These are phyloP conservation scores for Theobroma cacao DNA, from an alignment of 345 rosid genomes.

Conservation along the genomic window DNA sequence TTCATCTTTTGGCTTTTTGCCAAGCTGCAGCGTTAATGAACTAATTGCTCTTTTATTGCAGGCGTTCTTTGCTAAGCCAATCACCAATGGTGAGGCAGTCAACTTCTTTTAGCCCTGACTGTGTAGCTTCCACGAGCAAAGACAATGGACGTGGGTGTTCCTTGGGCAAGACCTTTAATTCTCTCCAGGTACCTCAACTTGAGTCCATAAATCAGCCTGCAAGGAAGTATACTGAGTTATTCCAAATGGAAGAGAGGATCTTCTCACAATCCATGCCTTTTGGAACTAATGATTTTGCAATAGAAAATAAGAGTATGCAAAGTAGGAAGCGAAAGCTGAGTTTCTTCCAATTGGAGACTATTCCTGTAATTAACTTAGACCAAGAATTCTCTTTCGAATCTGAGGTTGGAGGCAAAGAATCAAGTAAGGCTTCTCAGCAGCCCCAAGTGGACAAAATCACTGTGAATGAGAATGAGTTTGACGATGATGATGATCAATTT, in stretches of 20 bases:
- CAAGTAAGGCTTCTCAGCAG: slow-evolving; percentile 19
- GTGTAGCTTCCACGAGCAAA: slow-evolving; percentile 28
- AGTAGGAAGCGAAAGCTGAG: slow-evolving; percentile 55
- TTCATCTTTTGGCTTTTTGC: background rate
- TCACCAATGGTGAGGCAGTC: slow-evolving; percentile 59
- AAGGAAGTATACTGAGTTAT: slow-evolving; percentile 20
- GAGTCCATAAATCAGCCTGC: slow-evolving; percentile 24
- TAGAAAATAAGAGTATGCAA: slow-evolving; percentile 32
- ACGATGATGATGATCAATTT: slow-evolving; percentile 63
- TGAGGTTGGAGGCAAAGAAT: slow-evolving; percentile 23
- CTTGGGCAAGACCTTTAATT: slow-evolving; percentile 35
- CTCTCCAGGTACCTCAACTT: slow-evolving; percentile 37
- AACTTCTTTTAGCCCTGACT: slow-evolving; percentile 34
- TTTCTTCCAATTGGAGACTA: slow-evolving; percentile 34
- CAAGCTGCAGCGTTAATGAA: background rate
- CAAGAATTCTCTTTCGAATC: slow-evolving; percentile 34
- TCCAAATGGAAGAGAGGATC: slow-evolving; percentile 29
- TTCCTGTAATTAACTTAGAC: slow-evolving; percentile 59
- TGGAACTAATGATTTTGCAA: slow-evolving; percentile 8
- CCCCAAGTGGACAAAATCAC: slow-evolving; percentile 14
- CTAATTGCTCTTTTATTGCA: slow-evolving; percentile 25
- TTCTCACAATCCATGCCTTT: slow-evolving; percentile 24
- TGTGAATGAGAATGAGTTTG: slow-evolving; percentile 15
- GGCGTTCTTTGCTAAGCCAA: slow-evolving; percentile 93
- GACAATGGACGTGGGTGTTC: slow-evolving; percentile 36